Evolutionary conservation across 345 rosid genomes (phyloP).

Genomic region (Eucalyptus pauciflora): DNA sequence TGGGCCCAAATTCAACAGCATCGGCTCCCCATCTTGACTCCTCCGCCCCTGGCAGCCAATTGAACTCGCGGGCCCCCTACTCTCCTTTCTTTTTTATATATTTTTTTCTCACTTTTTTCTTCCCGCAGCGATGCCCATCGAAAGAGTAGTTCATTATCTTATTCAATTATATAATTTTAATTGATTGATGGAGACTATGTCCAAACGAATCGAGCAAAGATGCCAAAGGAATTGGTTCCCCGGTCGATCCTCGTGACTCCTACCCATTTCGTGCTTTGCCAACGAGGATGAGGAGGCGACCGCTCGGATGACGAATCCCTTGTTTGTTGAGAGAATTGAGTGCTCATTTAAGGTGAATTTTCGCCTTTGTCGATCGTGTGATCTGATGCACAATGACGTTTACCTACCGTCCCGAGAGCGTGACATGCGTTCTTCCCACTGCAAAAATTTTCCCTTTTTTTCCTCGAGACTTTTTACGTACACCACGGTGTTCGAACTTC

Average conservation of each 20-base stretch:
- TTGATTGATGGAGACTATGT: not conserved
- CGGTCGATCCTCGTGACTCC: not conserved
- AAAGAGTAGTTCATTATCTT: not conserved
- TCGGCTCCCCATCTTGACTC: not conserved
- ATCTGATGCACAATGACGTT: not conserved
- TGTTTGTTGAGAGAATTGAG: not conserved
- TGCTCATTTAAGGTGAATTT: not conserved
- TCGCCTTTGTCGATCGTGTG: not conserved
- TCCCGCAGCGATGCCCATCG: not conserved
- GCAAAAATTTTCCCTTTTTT: not conserved
- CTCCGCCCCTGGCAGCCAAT: not conserved
- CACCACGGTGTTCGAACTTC: not conserved
- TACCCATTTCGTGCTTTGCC: not conserved
- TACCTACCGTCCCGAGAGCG: not conserved
- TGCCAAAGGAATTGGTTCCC: not conserved
- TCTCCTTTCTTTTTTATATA: not conserved
- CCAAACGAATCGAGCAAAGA: not conserved
- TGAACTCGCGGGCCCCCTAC: not conserved
- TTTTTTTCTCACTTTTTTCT: not conserved
- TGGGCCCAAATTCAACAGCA: not conserved
- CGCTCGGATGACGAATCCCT: not conserved
- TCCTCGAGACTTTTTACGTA: not conserved
- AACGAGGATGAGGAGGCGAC: not conserved
- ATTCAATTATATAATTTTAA: not conserved
- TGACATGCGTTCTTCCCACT: not conserved